These are phyloP conservation scores for Diplodia intermedia DNA, from an alignment of 2,329 filamentous ascomycete genomes.

Conservation along the genomic window DNA sequence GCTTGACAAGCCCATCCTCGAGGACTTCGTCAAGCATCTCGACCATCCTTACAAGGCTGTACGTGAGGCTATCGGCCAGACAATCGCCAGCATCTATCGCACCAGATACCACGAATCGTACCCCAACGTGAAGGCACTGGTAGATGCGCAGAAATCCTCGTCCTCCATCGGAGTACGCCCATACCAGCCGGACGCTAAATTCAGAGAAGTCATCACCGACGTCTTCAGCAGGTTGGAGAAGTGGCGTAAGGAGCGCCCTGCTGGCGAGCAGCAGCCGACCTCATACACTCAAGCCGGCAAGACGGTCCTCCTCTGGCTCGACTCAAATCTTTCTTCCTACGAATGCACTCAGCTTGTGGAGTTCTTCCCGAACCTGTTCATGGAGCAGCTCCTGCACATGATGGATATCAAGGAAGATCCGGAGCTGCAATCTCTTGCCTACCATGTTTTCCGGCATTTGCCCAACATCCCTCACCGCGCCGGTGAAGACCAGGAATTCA, in stretches of 20 bases:
- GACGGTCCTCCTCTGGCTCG: constrained; percentile 93
- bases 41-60: constrained; percentile 99
- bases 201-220: constrained; percentile 71
- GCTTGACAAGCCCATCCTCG: constrained; percentile 81
- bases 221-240: constrained; percentile 81
- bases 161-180: constrained; percentile 86
- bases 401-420: constrained; percentile 99
- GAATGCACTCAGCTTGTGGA: constrained; percentile 90
- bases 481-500: constrained; percentile 84
- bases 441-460: constrained; percentile 94
- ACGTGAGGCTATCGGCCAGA: constrained; percentile 89
- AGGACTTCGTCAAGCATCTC: constrained; percentile 88
- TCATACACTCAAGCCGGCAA: constrained; percentile 96
- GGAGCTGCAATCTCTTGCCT: constrained; percentile 90
- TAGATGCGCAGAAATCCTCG: constrained; percentile 77
- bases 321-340: constrained; percentile 86
- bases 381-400: constrained; percentile 95
- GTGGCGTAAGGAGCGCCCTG: constrained; percentile 83
- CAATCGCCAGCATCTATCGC: constrained; percentile 85
- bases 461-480: constrained; percentile 92
- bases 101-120: constrained; percentile 96
- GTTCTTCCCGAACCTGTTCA: constrained; percentile 90
- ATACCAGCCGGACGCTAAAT: constrained; percentile 79
- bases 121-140: constrained; percentile 74
- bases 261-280: constrained; percentile 91